phyloP scores from a whole-genome alignment of 2,329 filamentous ascomycete species.

The Madurella fahalii region DNA sequence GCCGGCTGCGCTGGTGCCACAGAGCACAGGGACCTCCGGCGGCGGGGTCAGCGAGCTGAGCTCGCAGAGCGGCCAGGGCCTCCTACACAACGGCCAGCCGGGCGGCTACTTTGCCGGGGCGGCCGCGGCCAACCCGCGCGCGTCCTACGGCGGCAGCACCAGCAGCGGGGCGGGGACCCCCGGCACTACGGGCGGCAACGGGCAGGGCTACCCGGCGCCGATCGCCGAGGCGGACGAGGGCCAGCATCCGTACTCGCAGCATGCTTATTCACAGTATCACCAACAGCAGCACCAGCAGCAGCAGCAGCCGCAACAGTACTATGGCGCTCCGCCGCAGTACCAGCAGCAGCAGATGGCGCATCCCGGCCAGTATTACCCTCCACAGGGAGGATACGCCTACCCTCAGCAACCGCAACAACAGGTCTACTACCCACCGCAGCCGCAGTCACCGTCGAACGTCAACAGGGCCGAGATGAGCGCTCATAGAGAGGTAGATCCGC shows the following conservation, averaged over 20 bases:
- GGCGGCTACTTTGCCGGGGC: slow-evolving; percentile 5
- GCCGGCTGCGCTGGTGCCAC: slow-evolving; percentile 9
- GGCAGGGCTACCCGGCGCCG: slow-evolving; percentile 9
- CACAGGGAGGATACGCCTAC: neutral
- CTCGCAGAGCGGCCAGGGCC: slow-evolving; percentile 11
- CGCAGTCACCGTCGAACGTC: neutral
- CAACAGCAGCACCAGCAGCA: slow-evolving; percentile 7
- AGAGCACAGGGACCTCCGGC: slow-evolving; percentile 19
- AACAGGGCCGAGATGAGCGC: slow-evolving; percentile 15
- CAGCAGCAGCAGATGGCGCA: neutral
- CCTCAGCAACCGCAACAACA: slow-evolving; percentile 5
- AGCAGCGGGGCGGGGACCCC: slow-evolving; percentile 7
- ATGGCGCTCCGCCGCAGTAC: slow-evolving; percentile 1
- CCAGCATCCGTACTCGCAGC: neutral
- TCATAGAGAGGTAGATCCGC: slow-evolving; percentile 8
- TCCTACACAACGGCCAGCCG: slow-evolving; percentile 8
- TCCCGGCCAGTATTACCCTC: slow-evolving; percentile 2
- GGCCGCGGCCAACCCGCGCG: neutral
- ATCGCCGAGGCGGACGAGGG: slow-evolving; percentile 23
- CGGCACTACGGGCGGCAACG: neutral
- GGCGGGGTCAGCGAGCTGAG: slow-evolving; percentile 19
- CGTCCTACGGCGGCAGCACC: neutral
- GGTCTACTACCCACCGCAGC: neutral
- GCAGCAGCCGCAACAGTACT: slow-evolving; percentile 1
- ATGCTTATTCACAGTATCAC: neutral